Conservation (phyloP, 768 basidiomycete species). For the Ramaria sp. region DNA sequence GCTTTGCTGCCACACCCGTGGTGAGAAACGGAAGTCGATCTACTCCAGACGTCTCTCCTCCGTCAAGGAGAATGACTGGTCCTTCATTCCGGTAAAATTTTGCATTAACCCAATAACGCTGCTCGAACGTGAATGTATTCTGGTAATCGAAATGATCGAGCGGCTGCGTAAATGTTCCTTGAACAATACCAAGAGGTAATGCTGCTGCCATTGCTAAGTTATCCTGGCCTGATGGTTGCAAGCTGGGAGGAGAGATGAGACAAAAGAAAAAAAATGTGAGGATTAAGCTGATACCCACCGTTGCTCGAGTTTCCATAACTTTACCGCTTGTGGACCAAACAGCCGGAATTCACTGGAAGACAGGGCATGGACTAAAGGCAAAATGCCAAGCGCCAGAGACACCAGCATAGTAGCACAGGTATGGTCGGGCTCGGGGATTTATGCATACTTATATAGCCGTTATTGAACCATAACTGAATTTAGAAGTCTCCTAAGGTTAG, state of each 20-base stretch:
- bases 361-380: background rate
- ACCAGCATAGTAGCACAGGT: background rate
- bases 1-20: conserved; percentile 72
- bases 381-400: background rate
- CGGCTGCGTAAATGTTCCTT: conserved; percentile 55
- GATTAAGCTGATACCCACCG: background rate
- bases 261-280: background rate
- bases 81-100: conserved; percentile 62
- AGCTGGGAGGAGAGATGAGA: background rate
- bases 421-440: too few relatives aligned
- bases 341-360: background rate
- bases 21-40: conserved; percentile 37
- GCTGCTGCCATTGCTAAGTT: background rate
- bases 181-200: background rate
- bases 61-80: conserved; percentile 86
- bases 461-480: too few relatives aligned
- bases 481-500: too few relatives aligned
- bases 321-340: conserved; percentile 1
- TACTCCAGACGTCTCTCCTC: conserved; percentile 84
- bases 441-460: too few relatives aligned
- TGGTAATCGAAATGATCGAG: conserved; percentile 66
- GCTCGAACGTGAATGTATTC: conserved; percentile 55
- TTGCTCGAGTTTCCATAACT: background rate
- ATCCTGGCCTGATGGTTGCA: background rate
- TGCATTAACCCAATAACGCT: conserved; percentile 88